Conservation (phyloP, 2,329 filamentous ascomycete genomes). For the Trichoderma simmonsii region DNA sequence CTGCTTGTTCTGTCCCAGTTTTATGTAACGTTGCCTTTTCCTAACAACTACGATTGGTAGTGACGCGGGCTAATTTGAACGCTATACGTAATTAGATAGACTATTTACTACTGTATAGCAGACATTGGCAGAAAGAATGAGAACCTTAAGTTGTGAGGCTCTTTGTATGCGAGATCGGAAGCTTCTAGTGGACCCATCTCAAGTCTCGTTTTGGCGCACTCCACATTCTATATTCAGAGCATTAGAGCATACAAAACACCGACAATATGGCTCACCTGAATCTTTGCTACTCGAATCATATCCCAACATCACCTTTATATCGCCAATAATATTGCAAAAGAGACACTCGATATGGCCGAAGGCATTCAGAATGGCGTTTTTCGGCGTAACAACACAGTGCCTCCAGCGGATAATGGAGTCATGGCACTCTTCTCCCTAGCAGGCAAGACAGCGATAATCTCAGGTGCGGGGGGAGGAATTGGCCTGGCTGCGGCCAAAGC, state of each 20-base stretch:
- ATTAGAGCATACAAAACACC: neutral
- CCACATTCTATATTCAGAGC: neutral
- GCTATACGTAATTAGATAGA: neutral
- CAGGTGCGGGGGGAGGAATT: constrained; percentile 6
- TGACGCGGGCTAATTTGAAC: neutral
- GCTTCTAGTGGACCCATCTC: neutral
- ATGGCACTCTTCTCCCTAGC: neutral
- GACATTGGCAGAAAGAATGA: neutral
- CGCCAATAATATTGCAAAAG: neutral
- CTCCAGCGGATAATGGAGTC: neutral
- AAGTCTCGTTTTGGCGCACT: neutral
- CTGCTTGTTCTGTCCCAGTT: neutral
- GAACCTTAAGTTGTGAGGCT: neutral
- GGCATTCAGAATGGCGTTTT: constrained; percentile 4
- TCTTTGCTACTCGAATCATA: neutral
- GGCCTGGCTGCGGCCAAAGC: neutral
- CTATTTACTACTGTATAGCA: neutral
- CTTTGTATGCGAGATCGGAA: neutral
- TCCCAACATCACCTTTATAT: neutral
- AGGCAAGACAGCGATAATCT: neutral
- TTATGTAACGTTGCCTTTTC: neutral
- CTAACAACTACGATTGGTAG: neutral
- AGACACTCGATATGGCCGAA: neutral
- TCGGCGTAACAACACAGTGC: neutral
- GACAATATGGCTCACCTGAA: neutral